Evolutionary conservation across 306 rosid species (phyloP), one percentile per base, ranked within the genome.

Genomic region (Gynostemma pentaphyllum): DNA sequence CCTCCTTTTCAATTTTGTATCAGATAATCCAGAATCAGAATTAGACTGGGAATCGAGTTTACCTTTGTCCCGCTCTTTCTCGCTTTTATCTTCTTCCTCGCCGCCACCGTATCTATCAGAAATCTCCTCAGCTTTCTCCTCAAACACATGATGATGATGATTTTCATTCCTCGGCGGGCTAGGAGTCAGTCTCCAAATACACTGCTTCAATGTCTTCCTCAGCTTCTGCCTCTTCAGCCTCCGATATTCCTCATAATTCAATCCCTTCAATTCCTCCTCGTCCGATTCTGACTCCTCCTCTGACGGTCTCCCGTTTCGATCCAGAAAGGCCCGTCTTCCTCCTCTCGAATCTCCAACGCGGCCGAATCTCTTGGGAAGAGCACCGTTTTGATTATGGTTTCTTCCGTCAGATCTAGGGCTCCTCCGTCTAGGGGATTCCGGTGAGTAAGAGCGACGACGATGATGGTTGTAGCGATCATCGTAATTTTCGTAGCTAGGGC

Each of bases 151-250:
- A n/a, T n/a, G n/a, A n/a, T n/a, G n/a, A n/a, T n/a, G n/a, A 26
- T 73, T 64, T 14, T 75, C 90, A 19, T 67, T 27, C 74, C 99
- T 84, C 0, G 94, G 88, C 41, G 96, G 96, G 62, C 99, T 88
- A 1, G 99, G 96, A 55, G 95, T 84, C 26, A 66, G 80, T 47
- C 78, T 83, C 96, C 94, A 92, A 36, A 92, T 86, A 63, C 99
- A 92, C 23, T 69, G 67, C 64, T 74, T 82, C 77, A 86, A 67
- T 67, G 54, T 7, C 75, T 80, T 92, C 85, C 99, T 78, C 83
- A 86, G 44, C 80, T 86, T 86, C 71, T 88, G 96, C 74, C 97
- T 81, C 81, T 84, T 92, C 53, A 82, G 42, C 84, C 95, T 86
- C 29, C 94, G 53, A 52, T 69, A 81, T 47, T 88, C 95, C 80